Percentiles rank a stretch among this genome's conserved stretches.
Conservation (phyloP, 2,329 filamentous ascomycete species). For the Boeremia lycopersici region DNA sequence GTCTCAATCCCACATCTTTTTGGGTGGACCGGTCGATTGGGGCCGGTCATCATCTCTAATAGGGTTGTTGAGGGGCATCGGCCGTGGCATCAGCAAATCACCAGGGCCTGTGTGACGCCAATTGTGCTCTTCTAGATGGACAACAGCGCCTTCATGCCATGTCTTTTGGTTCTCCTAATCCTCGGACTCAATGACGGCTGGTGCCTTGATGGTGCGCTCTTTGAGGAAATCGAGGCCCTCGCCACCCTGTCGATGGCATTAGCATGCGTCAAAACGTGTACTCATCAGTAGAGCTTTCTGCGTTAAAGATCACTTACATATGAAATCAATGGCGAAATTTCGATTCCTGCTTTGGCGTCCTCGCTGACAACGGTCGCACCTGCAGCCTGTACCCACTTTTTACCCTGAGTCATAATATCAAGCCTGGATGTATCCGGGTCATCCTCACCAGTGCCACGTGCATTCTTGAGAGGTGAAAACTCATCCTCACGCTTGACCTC, state of each 20-base stretch:
- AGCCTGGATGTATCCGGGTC: slow-evolving; percentile 90
- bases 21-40: slow-evolving; percentile 6
- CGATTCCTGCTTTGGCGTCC: slow-evolving; percentile 65
- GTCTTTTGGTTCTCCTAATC: slow-evolving; percentile 37
- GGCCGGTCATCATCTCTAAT: slow-evolving; percentile 8
- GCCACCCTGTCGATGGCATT: slow-evolving; percentile 56
- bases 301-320: slow-evolving; percentile 72
- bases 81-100: slow-evolving; percentile 5
- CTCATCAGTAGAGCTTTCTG: background rate
- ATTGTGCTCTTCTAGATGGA: slow-evolving; percentile 10
- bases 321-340: slow-evolving; percentile 91
- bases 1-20: slow-evolving; percentile 4
- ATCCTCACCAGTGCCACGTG: slow-evolving; percentile 80
- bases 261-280: background rate
- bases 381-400: slow-evolving; percentile 80
- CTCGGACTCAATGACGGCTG: slow-evolving; percentile 68
- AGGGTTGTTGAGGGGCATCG: slow-evolving; percentile 5
- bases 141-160: background rate
- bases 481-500: slow-evolving; percentile 97
- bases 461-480: slow-evolving; percentile 97
- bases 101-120: slow-evolving; percentile 9
- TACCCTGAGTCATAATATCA: slow-evolving; percentile 89
- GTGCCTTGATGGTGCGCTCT: slow-evolving; percentile 64
- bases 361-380: slow-evolving; percentile 77
- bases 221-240: slow-evolving; percentile 68